Base-by-base conservation (phyloP, 2,329 filamentous ascomycete species). In the Dothideomycetes sp. region DNA sequence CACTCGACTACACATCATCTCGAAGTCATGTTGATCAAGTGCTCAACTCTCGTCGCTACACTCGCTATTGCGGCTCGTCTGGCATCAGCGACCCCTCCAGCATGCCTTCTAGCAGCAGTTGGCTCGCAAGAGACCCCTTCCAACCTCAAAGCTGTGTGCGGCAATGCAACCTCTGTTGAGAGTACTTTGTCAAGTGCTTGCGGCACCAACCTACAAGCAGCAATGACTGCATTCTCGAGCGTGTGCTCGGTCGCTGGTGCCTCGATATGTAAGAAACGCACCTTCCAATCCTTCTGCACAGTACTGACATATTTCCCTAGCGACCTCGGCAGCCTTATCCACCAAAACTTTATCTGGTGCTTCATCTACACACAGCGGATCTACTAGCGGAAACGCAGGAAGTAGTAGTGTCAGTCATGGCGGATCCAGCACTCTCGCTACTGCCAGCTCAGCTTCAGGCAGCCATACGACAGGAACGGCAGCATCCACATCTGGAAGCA, bases 61-160 rank as follows among this genome's bases (percentile, higher is more conserved):
- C 7, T 12, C 22, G 22, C 22, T 7, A 27, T 27, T 7, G 12
- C 22, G 22, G 12, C 22, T 12, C 7, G 22, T 27, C 7, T 27
- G 12, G 22, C 12, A 12, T 27, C 12, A 12, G 50, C 60, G 19
- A 44, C 45, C 37, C 63, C 69, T 34, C 68, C 69, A 19, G 66
- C 65, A 39, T 74, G 70, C 53, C 57, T 74, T 34, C 57, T 73
- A 33, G 59, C 57, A 31, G 68, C 65, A 29, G 60, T 73, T 47
- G 69, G 54, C 52, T 54, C 50, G 10, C 51, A 55, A 37, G 41
- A 42, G n/a, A 48, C 58, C 37, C 57, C 58, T 10, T 43, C 46
- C 31, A 51, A 57, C 40, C 46, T 59, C 40, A 49, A 54, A 43
- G 42, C 43, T 29, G 50, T 61, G 45, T 61, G 58, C 49, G 45